Base-by-base conservation (phyloP, 495 filamentous ascomycete genomes). In the Aspergillus nidulans region DNA sequence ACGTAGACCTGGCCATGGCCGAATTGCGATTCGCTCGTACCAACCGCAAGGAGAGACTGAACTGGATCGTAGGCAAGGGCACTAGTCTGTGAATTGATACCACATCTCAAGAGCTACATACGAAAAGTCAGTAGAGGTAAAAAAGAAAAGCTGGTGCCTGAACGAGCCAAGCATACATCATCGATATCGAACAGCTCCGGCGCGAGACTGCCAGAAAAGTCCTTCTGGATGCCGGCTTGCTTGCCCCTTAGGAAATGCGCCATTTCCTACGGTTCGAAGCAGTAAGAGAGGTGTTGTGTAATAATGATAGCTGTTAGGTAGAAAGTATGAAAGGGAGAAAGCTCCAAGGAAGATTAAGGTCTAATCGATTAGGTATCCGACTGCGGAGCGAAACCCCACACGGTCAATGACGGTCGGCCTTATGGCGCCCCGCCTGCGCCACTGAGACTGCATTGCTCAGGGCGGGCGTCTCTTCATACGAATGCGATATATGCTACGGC, bases 1-100 rank as follows among this genome's bases (percentile, higher is more conserved):
- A 98, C 76, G 70, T 94, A 94, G 66, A 98, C 91, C 69, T 89
- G 84, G 19, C 89, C 88, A 36, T 80, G 81, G 50, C 88, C 87
- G 55, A 82, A 91, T 57, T 85, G 79, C 32, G 88, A 87, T 69
- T 89, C 88, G 66, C 82, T 85, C 44, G 95, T 97, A 23, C 91
- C 94, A 43, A 97, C 81, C n/a, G 91, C 94, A 26, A 98, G 77
- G 25, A 98, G 85, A 18, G 91, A 96, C 67, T 97, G 94, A 20
- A 95, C 78, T 5, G 94, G 92, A 57, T 97, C 91, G 76, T 95
- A 97, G 58, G 92, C 86, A 40, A 97, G 64, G 21, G 81, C 83
- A 59, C 84, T 86, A 54, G 94, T 84, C 65, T 92, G 89, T 6
- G 90, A 95, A 65, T 90, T 91, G 60, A 97, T 81, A 49, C 94